phyloP scores from a whole-genome alignment of 805 yeast genomes.

The Candida methanosorbosa region DNA sequence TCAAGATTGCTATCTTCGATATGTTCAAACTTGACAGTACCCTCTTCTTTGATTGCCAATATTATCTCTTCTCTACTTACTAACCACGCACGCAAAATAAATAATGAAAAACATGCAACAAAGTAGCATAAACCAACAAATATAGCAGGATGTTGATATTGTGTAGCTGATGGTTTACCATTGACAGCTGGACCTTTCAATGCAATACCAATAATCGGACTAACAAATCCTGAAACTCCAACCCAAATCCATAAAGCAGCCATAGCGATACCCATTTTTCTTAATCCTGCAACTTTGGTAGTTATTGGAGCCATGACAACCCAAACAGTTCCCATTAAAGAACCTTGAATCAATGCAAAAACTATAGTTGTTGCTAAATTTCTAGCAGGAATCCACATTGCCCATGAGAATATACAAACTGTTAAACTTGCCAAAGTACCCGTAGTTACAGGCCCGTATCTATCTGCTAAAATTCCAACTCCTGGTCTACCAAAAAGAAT shows the following conservation, averaged over 20 bases:
- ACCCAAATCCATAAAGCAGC: slow-evolving; percentile 36
- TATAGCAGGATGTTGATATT: slow-evolving; percentile 44
- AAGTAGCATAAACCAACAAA: slow-evolving; percentile 52
- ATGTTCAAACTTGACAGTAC: slow-evolving; percentile 4
- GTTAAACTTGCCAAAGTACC: slow-evolving; percentile 28
- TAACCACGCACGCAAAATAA: slow-evolving; percentile 46
- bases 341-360: slow-evolving; percentile 45
- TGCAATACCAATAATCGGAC: slow-evolving; percentile 54
- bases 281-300: slow-evolving; percentile 45
- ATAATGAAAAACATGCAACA: slow-evolving; percentile 32
- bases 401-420: slow-evolving; percentile 32
- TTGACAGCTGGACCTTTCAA: slow-evolving; percentile 28
- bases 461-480: slow-evolving; percentile 43
- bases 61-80: slow-evolving; percentile 35
- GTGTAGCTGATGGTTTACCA: slow-evolving; percentile 30
- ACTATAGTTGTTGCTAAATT: slow-evolving; percentile 47
- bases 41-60: slow-evolving; percentile 11
- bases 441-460: slow-evolving; percentile 42
- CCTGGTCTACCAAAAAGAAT: slow-evolving; percentile 46
- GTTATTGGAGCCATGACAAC: slow-evolving; percentile 43
- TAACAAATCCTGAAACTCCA: slow-evolving; percentile 42
- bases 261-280: slow-evolving; percentile 44
- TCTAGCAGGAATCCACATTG: slow-evolving; percentile 52
- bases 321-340: slow-evolving; percentile 55
- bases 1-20: slow-evolving; percentile 20